Percentiles rank a stretch among this genome's conserved stretches.
Conservation (phyloP, 2,329 filamentous ascomycete species). For the Fusarium nelsonii region DNA sequence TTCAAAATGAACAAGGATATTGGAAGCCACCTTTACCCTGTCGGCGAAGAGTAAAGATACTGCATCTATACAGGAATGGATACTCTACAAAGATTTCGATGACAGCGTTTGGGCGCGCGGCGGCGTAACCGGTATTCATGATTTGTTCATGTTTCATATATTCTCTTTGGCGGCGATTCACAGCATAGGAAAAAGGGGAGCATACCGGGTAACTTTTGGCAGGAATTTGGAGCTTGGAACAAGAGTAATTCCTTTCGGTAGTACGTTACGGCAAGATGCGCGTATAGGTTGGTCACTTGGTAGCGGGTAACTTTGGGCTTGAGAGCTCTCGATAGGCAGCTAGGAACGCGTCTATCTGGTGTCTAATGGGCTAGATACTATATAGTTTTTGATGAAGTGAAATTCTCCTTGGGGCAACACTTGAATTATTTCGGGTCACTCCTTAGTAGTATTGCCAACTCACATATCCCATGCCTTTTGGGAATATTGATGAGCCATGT, state of each 20-base stretch:
- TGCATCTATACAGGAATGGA: constrained; percentile 1
- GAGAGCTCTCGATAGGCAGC: neutral
- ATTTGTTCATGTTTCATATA: constrained; percentile 43
- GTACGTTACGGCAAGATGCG: constrained; percentile 4
- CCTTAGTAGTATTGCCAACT: neutral
- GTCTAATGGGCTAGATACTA: constrained; percentile 8
- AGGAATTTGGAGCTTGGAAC: constrained; percentile 11
- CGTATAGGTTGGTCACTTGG: neutral
- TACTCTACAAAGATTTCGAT: constrained; percentile 34
- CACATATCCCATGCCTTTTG: neutral
- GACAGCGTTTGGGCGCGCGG: constrained; percentile 45
- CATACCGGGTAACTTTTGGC: constrained; percentile 32
- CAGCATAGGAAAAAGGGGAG: constrained; percentile 42
- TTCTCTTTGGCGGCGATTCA: constrained; percentile 41
- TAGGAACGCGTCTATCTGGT: neutral
- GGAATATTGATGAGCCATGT: neutral
- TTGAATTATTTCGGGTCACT: neutral
- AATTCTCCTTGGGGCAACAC: neutral
- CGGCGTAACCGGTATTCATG: constrained; percentile 48
- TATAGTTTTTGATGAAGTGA: constrained; percentile 6
- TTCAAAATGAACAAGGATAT: constrained; percentile 99
- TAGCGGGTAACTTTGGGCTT: neutral
- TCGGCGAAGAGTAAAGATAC: constrained; percentile 65
- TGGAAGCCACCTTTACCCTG: constrained; percentile 87
- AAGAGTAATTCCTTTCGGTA: neutral